Evolutionary conservation across 1,284 basidiomycete species (phyloP).

Genomic region (Bjerkandera adusta): DNA sequence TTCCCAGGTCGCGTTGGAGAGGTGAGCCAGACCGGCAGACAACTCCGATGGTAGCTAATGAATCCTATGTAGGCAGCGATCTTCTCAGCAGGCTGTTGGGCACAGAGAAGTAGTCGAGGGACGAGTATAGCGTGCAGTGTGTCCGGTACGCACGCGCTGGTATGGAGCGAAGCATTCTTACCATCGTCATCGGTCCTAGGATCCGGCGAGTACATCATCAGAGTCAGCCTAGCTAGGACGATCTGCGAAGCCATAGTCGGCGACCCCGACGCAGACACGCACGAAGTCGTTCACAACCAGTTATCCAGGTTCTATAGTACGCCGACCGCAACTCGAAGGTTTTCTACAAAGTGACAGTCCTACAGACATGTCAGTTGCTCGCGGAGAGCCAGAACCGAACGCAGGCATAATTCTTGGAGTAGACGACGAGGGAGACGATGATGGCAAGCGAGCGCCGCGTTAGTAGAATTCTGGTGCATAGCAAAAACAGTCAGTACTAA

Average conservation of each 20-base stretch:
- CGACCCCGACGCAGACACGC: conserved; percentile 25
- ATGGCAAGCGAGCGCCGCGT: conserved; percentile 23
- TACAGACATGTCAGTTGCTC: background rate
- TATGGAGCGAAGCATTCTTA: background rate
- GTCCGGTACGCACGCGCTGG: conserved; percentile 44
- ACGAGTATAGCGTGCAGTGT: conserved; percentile 59
- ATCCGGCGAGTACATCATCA: conserved; percentile 42
- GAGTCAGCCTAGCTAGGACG: conserved; percentile 33
- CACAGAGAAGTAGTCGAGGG: conserved; percentile 24
- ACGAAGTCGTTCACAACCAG: conserved; percentile 28
- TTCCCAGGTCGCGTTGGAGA: conserved; percentile 69
- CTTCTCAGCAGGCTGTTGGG: conserved; percentile 75
- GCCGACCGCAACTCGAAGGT: conserved; percentile 6
- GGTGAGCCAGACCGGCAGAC: conserved; percentile 33
- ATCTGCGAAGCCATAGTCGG: conserved; percentile 30
- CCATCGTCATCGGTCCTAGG: conserved; percentile 25
- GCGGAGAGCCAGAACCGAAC: conserved; percentile 29
- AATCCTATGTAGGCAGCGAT: conserved; percentile 46
- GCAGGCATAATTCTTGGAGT: conserved; percentile 46
- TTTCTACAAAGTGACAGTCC: background rate
- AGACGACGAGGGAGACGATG: conserved; percentile 34
- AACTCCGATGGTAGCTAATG: background rate
- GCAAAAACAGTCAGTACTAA: conserved; percentile 10
- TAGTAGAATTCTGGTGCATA: conserved; percentile 15
- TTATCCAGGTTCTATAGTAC: conserved; percentile 27